Base-by-base conservation (phyloP, 495 filamentous ascomycete species). In the Neurospora intermedia region DNA sequence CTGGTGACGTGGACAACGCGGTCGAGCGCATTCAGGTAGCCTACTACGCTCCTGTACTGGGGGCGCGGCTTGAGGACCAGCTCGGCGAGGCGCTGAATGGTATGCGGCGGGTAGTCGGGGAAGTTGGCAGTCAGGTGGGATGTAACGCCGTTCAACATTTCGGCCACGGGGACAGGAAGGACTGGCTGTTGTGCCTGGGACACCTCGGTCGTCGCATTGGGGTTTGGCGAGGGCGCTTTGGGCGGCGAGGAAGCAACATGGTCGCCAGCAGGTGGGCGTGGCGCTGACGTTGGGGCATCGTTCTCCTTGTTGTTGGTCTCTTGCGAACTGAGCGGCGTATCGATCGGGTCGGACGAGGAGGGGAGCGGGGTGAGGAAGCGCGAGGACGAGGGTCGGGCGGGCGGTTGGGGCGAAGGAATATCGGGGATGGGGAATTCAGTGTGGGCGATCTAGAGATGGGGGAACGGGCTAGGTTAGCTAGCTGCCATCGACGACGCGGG, bases 1-100 rank as follows among this genome's bases (percentile, higher is more conserved):
- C 91, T 94, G n/a, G 94, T 95, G 73, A 98, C 96, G 46, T 92
- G 93, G 43, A 98, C 89, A 18, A 97, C 93, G 70, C 96, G 91
- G 78, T 98, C 93, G 15, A 98, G 86, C 8, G 96, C 96, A 73
- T 93, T 91, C 72, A 99, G 89, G 79, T 94, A 99, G 31, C 93
- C 88, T 6, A 91, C 88, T 6, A 98, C 86, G 41, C 89, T 91
- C 41, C 86, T 86, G 82, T 99, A 98, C 81, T 97, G 93, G 54
- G 86, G 83, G 46, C 83, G 91, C 8, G 96, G 96, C 20, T 80
- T 80, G 15, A 96, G 85, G 46, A 98, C 85, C n/a, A 99, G 91
- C 85, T 99, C 96, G 23, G 96, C 88, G 42, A 99, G 87, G 59
- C 96, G 92, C 82, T 99, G 96, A 70, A 97, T 86, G 0, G 96